These are phyloP conservation scores for Lepidium africanum DNA, from an alignment of 345 rosid genomes.

Conservation along the genomic window DNA sequence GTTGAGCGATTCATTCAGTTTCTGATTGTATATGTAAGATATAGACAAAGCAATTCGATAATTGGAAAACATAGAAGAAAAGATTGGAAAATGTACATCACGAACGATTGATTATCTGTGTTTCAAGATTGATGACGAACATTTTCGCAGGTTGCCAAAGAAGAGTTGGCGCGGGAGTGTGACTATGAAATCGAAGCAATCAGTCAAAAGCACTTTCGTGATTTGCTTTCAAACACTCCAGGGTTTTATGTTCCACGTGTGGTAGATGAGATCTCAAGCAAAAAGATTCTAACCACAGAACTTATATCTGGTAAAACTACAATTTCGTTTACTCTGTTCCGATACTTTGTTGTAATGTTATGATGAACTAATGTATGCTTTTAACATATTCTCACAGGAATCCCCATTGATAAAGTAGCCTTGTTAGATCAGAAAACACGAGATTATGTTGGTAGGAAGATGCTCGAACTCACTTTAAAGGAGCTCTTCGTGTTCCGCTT, in stretches of 20 bases:
- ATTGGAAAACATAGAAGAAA: not conserved
- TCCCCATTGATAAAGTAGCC: slow-evolving; percentile 88
- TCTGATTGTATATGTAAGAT: not conserved
- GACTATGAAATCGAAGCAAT: slow-evolving; percentile 82
- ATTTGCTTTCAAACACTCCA: slow-evolving; percentile 41
- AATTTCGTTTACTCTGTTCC: not conserved
- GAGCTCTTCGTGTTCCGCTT: slow-evolving; percentile 87
- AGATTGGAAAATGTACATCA: not conserved
- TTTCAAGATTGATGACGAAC: not conserved
- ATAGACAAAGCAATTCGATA: not conserved
- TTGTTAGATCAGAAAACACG: slow-evolving; percentile 66
- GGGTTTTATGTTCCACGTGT: slow-evolving; percentile 82
- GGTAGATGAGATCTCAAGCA: slow-evolving; percentile 67
- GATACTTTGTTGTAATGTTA: not conserved
- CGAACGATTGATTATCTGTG: not conserved
- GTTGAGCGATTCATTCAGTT: not conserved
- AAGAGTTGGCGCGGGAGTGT: slow-evolving; percentile 87
- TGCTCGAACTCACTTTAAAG: slow-evolving; percentile 77
- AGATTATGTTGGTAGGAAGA: slow-evolving; percentile 69
- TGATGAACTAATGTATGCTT: not conserved
- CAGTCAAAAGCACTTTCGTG: slow-evolving; percentile 71
- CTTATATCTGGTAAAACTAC: slow-evolving; percentile 68
- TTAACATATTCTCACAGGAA: slow-evolving; percentile 40
- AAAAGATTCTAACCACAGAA: slow-evolving; percentile 74
- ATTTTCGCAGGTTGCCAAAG: slow-evolving; percentile 72